Conservation (phyloP, 352 stramenopile species). For the Phytophthora brassicae region DNA sequence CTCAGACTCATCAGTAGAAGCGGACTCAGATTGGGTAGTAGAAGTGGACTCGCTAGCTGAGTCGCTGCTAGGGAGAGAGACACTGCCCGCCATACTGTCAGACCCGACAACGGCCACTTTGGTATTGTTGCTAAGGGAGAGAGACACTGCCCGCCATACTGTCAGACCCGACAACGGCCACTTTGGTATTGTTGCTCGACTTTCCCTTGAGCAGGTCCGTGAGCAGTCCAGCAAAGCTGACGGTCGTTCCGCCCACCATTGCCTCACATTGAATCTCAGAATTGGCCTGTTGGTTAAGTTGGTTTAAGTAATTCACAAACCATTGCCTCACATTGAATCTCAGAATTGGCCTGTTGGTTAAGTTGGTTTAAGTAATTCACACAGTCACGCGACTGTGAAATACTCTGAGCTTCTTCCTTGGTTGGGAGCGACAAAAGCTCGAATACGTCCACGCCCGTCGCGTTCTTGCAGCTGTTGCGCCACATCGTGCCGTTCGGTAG, state of each 20-base stretch:
- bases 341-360: conserved; percentile 54
- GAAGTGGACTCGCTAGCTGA: conserved; percentile 9
- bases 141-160: conserved; percentile 35
- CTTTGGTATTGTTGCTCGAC: conserved; percentile 62
- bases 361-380: conserved; percentile 75
- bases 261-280: conserved; percentile 51
- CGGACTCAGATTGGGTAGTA: conserved; percentile 1
- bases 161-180: conserved; percentile 15
- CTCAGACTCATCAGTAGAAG: conserved; percentile 5
- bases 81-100: conserved; percentile 31
- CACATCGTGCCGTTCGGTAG: conserved; percentile 52
- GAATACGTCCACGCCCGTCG: conserved; percentile 60
- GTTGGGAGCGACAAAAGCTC: conserved; percentile 40
- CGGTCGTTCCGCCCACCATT: conserved; percentile 36
- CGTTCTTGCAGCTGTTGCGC: conserved; percentile 30
- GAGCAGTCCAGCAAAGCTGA: conserved; percentile 45
- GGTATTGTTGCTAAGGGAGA: conserved; percentile 69
- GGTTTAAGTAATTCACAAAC: conserved; percentile 71
- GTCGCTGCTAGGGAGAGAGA: conserved; percentile 18
- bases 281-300: conserved; percentile 67
- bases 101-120: conserved; percentile 25
- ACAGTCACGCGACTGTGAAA: conserved; percentile 54
- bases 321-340: conserved; percentile 63
- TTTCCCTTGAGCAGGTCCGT: conserved; percentile 54
- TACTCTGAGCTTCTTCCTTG: conserved; percentile 38